Percentiles rank a stretch among this genome's conserved stretches.
These are phyloP conservation scores for Dictyostelium intermedium DNA, from an alignment of 78 protist genomes.

Conservation along the genomic window DNA sequence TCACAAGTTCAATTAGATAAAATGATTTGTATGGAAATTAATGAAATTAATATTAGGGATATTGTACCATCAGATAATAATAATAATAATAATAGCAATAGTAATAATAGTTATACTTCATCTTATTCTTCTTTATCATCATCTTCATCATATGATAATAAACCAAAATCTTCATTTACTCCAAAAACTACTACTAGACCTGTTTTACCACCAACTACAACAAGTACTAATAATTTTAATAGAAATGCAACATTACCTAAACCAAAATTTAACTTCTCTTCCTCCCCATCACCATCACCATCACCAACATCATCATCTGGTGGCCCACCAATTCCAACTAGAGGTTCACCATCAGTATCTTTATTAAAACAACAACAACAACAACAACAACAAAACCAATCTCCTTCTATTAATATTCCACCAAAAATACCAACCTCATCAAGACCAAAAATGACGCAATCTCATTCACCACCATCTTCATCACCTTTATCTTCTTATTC, in stretches of 20 bases:
- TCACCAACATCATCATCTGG: background rate
- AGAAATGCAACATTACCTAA: background rate
- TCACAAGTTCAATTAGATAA: slow-evolving; percentile 1
- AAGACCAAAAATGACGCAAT: background rate
- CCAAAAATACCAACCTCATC: background rate
- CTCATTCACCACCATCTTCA: background rate
- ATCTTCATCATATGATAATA: background rate
- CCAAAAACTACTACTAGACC: background rate
- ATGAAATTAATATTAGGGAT: background rate
- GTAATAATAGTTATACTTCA: background rate
- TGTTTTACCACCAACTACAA: background rate
- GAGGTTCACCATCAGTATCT: background rate
- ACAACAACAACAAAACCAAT: background rate
- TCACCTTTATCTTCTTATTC: background rate
- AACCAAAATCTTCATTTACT: background rate
- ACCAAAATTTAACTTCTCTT: no score
- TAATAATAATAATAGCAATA: background rate
- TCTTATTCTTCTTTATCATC: background rate
- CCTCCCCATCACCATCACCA: background rate
- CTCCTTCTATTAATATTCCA: background rate
- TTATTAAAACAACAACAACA: background rate
- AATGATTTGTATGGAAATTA: slow-evolving; percentile 8
- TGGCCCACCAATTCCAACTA: background rate
- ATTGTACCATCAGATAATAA: background rate
- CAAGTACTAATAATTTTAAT: background rate